Base-by-base conservation (phyloP, 305 asterid species). In the Lippia alba region DNA sequence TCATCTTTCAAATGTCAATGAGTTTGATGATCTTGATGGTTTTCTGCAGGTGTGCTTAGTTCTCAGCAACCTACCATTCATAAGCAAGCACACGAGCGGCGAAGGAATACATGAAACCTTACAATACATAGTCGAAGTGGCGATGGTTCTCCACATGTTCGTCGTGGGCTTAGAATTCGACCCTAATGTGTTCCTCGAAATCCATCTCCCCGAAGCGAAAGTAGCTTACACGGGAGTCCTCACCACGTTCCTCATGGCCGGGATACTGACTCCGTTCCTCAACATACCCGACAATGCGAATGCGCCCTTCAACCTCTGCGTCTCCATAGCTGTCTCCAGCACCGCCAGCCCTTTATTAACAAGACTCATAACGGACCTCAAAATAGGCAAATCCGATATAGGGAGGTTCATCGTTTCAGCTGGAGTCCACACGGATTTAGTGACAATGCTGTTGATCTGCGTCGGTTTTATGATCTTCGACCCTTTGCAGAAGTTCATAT, bases 131-230 rank as follows among this genome's bases (percentile, higher is more conserved):
- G 95, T 92, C 11, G 99, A 94, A 61, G 89, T 84, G 0, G 96
- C 93, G 3, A 91, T 94, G 97, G 80, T 94, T 17, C 86, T 91
- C 46, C 97, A 94, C 74, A 90, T 94, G 97, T 91, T 91, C 63
- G 95, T 91, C 0, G 83, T 89, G 0, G 97, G 99, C 39, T 76
- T 94, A 17, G 99, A 94, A 66, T 82, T 89, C 3, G 97, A 94
- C 64, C 97, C 97, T 0, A 74, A 88, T 64, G 83, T 91, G 46
- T 94, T 89, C 58, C 89, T 83, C 5, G 88, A 87, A 14, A 36
- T 90, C 14, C 91, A 90, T 9, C 77, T 83, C 20, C 87, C 82
- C 0, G 99, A 94, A 57, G 96, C 97, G 0, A 94, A 91, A 70
- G 85, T 94, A 11, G 95, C 97, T 4, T 85, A 80, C 55, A 69